Evolutionary conservation across 129 eudicot species (phyloP).

Genomic region (Flaveria linearis): DNA sequence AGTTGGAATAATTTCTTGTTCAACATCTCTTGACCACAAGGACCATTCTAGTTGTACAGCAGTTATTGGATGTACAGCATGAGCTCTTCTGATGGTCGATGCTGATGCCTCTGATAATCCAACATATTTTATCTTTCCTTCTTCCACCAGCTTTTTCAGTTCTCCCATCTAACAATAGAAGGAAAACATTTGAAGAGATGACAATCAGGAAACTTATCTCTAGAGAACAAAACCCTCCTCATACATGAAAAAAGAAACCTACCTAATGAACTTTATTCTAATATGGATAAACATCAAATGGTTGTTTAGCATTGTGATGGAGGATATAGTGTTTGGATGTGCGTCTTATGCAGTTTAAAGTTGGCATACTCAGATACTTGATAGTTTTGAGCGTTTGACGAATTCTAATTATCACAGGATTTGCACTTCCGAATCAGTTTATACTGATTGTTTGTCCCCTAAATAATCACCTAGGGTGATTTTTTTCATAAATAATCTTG

Average conservation of each 20-base stretch:
- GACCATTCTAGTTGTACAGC: constrained; percentile 11
- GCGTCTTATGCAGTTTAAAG: background rate
- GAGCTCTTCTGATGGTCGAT: constrained; percentile 8
- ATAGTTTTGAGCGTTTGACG: background rate
- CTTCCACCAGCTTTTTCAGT: constrained; percentile 12
- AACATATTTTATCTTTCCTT: constrained; percentile 3
- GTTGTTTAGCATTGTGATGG: too few relatives aligned
- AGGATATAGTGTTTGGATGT: too few relatives aligned
- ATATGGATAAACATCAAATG: background rate
- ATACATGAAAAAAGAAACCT: background rate
- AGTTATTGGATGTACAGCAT: constrained; percentile 7
- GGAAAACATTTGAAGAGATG: background rate
- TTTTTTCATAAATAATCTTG: background rate
- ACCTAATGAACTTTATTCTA: background rate
- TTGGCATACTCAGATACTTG: background rate
- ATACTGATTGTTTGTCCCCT: too few relatives aligned
- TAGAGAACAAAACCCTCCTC: background rate
- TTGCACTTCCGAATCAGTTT: too few relatives aligned
- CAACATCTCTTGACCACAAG: constrained; percentile 10
- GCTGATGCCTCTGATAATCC: constrained; percentile 12
- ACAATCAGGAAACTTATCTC: background rate
- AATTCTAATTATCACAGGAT: too few relatives aligned
- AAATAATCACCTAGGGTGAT: too few relatives aligned
- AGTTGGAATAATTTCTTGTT: constrained; percentile 7
- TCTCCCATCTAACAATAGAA: constrained; percentile 8